Evolutionary conservation across 1,284 basidiomycete species (phyloP).

Genomic region (Trichosporon ovoides): DNA sequence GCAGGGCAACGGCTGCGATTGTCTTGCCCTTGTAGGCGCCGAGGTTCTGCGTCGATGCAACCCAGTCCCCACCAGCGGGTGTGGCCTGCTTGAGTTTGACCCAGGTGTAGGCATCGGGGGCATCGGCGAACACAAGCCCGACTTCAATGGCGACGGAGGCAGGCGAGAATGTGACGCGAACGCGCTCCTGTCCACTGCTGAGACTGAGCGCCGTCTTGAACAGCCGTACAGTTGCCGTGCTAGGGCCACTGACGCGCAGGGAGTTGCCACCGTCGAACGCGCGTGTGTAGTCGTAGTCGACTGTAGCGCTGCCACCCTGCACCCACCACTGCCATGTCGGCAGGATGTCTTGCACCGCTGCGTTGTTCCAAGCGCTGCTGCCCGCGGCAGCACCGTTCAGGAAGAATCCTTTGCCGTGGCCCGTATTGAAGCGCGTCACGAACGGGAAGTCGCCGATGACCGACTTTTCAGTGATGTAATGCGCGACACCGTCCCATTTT

Average conservation of each 20-base stretch:
- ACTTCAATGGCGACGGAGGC: neutral
- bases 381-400: neutral
- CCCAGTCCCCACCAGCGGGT: neutral
- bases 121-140: neutral
- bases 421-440: slow-evolving; percentile 1
- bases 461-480: slow-evolving; percentile 2
- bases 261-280: neutral
- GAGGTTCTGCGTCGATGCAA: neutral
- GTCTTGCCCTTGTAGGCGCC: neutral
- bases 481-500: slow-evolving; percentile 1
- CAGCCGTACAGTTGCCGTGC: neutral
- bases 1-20: neutral
- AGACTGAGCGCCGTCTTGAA: neutral
- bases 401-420: neutral
- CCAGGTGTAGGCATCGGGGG: neutral
- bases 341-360: neutral
- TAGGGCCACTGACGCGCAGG: neutral
- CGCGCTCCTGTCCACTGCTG: neutral
- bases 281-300: neutral
- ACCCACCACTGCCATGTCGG: neutral
- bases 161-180: neutral
- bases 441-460: neutral
- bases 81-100: neutral
- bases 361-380: neutral
- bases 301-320: neutral